Evolutionary conservation across 225 moss, liverwort and hornwort genomes (phyloP).

Genomic region (Pseudoscleropodium purum): DNA sequence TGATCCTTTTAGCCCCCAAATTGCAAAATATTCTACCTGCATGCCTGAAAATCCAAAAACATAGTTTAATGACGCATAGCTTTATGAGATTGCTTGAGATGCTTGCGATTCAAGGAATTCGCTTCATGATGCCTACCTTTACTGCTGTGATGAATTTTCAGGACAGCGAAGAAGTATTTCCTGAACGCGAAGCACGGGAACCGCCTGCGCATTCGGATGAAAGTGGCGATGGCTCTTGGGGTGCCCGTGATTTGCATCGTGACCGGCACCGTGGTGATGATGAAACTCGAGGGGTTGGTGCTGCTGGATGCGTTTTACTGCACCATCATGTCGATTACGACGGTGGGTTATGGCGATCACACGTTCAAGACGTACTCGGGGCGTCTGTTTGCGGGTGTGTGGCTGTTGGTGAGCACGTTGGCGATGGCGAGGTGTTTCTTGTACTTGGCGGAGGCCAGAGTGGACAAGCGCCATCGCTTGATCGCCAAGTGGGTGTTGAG

Average conservation of each 20-base stretch:
- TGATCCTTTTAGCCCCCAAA: not conserved
- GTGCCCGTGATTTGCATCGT: slow-evolving; percentile 47
- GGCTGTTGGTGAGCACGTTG: slow-evolving; percentile 73
- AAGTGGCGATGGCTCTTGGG: slow-evolving; percentile 62
- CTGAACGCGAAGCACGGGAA: slow-evolving; percentile 69
- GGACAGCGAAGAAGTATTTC: slow-evolving; percentile 42
- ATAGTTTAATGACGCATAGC: not conserved
- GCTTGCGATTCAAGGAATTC: not conserved
- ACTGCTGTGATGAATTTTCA: not conserved
- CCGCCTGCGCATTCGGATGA: slow-evolving; percentile 82
- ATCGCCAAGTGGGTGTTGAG: slow-evolving; percentile 69
- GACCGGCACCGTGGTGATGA: slow-evolving; percentile 48
- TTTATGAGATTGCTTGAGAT: too few relatives aligned
- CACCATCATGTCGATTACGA: slow-evolving; percentile 79
- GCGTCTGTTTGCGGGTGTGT: slow-evolving; percentile 68
- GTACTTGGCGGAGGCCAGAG: slow-evolving; percentile 72
- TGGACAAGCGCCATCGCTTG: slow-evolving; percentile 63
- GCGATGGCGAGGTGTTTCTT: slow-evolving; percentile 77
- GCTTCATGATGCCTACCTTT: not conserved
- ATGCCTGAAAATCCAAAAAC: not conserved
- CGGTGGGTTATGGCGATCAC: slow-evolving; percentile 87
- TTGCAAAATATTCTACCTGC: not conserved
- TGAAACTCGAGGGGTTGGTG: slow-evolving; percentile 36
- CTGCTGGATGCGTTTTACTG: slow-evolving; percentile 71
- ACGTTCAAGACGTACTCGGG: slow-evolving; percentile 57